Evolutionary conservation across 495 filamentous ascomycete species (phyloP).

Genomic region (Penicillium verhagenii): DNA sequence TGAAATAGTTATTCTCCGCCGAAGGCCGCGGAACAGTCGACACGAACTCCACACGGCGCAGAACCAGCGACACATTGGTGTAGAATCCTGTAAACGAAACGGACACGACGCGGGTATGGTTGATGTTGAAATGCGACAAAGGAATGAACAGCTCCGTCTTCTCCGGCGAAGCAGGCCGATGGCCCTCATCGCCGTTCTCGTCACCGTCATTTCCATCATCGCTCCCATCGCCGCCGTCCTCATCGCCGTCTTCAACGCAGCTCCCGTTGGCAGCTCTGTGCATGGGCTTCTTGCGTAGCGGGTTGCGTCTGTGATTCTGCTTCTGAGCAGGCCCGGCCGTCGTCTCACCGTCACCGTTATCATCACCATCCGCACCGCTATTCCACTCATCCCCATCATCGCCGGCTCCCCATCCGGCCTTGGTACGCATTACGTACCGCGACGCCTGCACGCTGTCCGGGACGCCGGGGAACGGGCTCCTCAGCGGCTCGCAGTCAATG

Average conservation of each 20-base stretch:
- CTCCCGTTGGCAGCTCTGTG: neutral
- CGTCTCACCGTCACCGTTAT: neutral
- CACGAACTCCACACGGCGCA: slow-evolving; percentile 67
- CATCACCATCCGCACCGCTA: neutral
- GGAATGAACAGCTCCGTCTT: slow-evolving; percentile 68
- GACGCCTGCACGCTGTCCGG: slow-evolving; percentile 72
- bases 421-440: slow-evolving; percentile 48
- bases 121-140: slow-evolving; percentile 68
- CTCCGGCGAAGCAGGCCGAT: slow-evolving; percentile 2
- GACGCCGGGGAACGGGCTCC: slow-evolving; percentile 68
- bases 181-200: neutral
- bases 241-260: neutral
- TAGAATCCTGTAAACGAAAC: slow-evolving; percentile 72
- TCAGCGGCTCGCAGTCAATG: slow-evolving; percentile 52
- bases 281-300: neutral
- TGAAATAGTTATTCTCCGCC: slow-evolving; percentile 31
- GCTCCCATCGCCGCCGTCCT: neutral
- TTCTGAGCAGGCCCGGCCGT: neutral
- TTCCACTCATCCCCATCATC: slow-evolving; percentile 3
- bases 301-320: neutral
- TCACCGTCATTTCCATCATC: neutral
- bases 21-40: slow-evolving; percentile 42
- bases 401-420: neutral
- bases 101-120: slow-evolving; percentile 58
- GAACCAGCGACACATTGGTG: slow-evolving; percentile 46